Evolutionary conservation across 1,139 yeast genomes (phyloP).

Genomic region (Citeromyces hawaiiensis): DNA sequence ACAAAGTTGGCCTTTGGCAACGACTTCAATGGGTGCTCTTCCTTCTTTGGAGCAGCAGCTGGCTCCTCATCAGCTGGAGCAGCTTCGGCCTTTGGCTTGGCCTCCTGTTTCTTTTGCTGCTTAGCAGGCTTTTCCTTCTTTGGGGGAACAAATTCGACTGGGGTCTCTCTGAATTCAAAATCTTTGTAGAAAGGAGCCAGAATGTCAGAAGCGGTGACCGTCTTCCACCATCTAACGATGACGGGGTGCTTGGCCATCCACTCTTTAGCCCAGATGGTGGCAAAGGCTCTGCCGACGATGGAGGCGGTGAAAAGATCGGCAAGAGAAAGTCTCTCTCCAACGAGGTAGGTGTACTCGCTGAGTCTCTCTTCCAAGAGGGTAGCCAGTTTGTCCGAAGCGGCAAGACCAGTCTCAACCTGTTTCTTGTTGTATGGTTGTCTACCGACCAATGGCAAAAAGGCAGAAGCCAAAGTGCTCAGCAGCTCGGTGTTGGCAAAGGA

Average conservation of each 20-base stretch:
- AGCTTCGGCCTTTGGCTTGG: slow-evolving; percentile 19
- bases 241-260: slow-evolving; percentile 72
- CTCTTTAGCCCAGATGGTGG: slow-evolving; percentile 53
- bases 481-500: slow-evolving; percentile 72
- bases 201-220: slow-evolving; percentile 46
- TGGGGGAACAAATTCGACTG: slow-evolving; percentile 69
- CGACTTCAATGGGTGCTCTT: slow-evolving; percentile 84
- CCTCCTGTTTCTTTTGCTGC: slow-evolving; percentile 15
- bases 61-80: slow-evolving; percentile 29
- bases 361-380: slow-evolving; percentile 51
- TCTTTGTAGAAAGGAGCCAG: slow-evolving; percentile 31
- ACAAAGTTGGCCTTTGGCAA: slow-evolving; percentile 61
- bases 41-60: slow-evolving; percentile 46
- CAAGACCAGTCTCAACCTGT: slow-evolving; percentile 38
- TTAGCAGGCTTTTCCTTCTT: slow-evolving; percentile 39
- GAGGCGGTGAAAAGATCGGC: slow-evolving; percentile 72
- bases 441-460: slow-evolving; percentile 33
- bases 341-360: slow-evolving; percentile 70
- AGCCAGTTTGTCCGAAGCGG: slow-evolving; percentile 20
- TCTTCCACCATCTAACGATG: slow-evolving; percentile 76
- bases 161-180: slow-evolving; percentile 50
- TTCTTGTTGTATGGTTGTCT: slow-evolving; percentile 69
- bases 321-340: slow-evolving; percentile 75
- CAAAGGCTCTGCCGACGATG: slow-evolving; percentile 50
- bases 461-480: slow-evolving; percentile 25